Conservation (phyloP, 2,329 filamentous ascomycete species). For the Shiraia sp. region DNA sequence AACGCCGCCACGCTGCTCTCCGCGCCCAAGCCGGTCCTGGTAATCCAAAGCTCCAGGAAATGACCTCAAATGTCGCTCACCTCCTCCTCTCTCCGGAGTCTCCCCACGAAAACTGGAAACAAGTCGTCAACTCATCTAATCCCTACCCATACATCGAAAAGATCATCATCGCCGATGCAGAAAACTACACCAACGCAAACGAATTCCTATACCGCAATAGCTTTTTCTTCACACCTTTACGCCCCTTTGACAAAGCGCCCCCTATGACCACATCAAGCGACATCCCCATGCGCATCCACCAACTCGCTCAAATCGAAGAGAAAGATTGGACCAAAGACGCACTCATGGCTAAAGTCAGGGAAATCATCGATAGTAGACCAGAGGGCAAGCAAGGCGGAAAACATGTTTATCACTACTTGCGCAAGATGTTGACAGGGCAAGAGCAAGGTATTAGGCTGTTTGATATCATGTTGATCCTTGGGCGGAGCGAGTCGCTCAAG, state of each 20-base stretch:
- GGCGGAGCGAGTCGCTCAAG: constrained; percentile 33
- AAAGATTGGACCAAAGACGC: constrained; percentile 29
- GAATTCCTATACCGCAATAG: constrained; percentile 61
- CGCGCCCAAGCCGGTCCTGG: constrained; percentile 47
- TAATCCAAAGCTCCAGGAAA: constrained; percentile 46
- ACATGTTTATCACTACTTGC: constrained; percentile 40
- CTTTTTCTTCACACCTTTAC: constrained; percentile 59
- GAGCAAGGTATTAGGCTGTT: constrained; percentile 41
- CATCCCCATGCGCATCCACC: constrained; percentile 21
- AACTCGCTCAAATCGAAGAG: constrained; percentile 18
- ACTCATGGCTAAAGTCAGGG: constrained; percentile 27
- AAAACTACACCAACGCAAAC: constrained; percentile 60
- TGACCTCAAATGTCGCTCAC: constrained; percentile 39
- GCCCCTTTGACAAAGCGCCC: constrained; percentile 13
- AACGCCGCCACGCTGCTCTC: constrained; percentile 67
- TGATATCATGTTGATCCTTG: constrained; percentile 41
- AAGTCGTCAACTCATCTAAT: constrained; percentile 20
- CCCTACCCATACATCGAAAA: constrained; percentile 54
- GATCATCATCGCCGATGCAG: constrained; percentile 58
- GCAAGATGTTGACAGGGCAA: constrained; percentile 34
- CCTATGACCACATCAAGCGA: constrained; percentile 14
- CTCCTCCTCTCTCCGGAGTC: constrained; percentile 35
- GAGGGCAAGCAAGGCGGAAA: constrained; percentile 32
- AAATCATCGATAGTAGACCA: constrained; percentile 32
- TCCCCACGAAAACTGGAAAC: constrained; percentile 30